These are phyloP conservation scores for Pisolithus tinctorius DNA, from an alignment of 768 basidiomycete genomes.

Conservation along the genomic window DNA sequence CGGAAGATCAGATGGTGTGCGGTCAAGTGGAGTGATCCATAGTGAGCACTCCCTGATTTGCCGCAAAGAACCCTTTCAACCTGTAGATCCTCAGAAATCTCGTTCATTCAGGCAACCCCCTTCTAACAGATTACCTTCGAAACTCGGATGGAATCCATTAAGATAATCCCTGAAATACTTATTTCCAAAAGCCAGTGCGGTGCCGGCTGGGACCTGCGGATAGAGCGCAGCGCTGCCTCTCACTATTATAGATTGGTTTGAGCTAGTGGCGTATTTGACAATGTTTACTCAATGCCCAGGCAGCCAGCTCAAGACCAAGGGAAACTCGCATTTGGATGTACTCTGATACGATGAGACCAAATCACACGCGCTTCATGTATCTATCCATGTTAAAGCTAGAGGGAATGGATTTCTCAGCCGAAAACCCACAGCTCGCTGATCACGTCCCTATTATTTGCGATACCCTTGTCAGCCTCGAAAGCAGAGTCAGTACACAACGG, in stretches of 20 bases:
- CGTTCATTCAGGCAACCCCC: neutral
- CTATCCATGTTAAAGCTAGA: neutral
- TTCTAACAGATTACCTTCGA: constrained; percentile 20
- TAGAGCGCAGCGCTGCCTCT: too few relatives aligned
- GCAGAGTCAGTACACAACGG: constrained; percentile 18
- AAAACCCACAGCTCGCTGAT: constrained; percentile 46
- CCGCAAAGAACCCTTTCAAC: constrained; percentile 66
- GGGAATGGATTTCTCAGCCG: constrained; percentile 10
- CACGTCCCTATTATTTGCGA: constrained; percentile 21
- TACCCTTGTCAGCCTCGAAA: constrained; percentile 9
- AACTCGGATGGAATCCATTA: constrained; percentile 29
- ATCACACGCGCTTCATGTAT: neutral
- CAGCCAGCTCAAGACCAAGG: neutral
- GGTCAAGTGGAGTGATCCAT: constrained; percentile 86
- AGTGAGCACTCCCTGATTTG: constrained; percentile 49
- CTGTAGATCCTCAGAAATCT: constrained; percentile 29
- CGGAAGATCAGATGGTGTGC: constrained; percentile 94
- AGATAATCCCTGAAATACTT: neutral
- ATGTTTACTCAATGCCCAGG: neutral
- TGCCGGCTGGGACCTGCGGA: neutral
- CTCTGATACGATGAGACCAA: neutral
- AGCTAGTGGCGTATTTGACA: neutral
- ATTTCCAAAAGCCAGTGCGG: neutral
- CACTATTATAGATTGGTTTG: neutral
- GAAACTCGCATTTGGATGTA: too few relatives aligned